These are phyloP conservation scores for Monosporozyma unispora DNA, from an alignment of 805 yeast genomes.

Conservation along the genomic window DNA sequence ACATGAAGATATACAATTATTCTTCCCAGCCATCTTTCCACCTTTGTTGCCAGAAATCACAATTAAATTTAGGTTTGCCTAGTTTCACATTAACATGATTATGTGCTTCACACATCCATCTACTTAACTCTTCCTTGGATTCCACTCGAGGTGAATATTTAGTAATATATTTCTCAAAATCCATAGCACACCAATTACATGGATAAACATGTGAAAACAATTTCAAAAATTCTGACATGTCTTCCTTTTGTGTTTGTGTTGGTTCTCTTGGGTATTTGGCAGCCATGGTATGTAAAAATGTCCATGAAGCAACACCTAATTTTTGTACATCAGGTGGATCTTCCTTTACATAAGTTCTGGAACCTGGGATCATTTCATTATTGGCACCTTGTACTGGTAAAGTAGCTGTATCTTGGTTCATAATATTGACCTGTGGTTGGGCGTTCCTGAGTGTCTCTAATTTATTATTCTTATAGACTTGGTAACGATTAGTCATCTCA, in stretches of 20 bases:
- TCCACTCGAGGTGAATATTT: constrained; percentile 47
- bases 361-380: constrained; percentile 40
- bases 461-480: neutral
- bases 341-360: constrained; percentile 35
- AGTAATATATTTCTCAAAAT: constrained; percentile 58
- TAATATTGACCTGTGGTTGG: neutral
- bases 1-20: neutral
- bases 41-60: constrained; percentile 83
- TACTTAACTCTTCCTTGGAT: constrained; percentile 73
- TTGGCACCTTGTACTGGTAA: neutral
- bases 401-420: neutral
- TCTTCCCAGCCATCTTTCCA: constrained; percentile 92
- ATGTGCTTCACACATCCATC: constrained; percentile 94
- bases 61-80: constrained; percentile 81
- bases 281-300: constrained; percentile 80
- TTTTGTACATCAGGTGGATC: constrained; percentile 84
- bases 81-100: constrained; percentile 80
- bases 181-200: constrained; percentile 89
- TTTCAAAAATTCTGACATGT: constrained; percentile 59
- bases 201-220: constrained; percentile 80
- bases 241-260: constrained; percentile 48
- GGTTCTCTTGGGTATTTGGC: constrained; percentile 82
- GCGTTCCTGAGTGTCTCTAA: neutral
- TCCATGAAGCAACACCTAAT: constrained; percentile 87
- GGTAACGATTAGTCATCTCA: constrained; percentile 1